Evolutionary conservation across 495 filamentous ascomycete genomes (phyloP).

Genomic region (Hyaloscypha hepaticicola): DNA sequence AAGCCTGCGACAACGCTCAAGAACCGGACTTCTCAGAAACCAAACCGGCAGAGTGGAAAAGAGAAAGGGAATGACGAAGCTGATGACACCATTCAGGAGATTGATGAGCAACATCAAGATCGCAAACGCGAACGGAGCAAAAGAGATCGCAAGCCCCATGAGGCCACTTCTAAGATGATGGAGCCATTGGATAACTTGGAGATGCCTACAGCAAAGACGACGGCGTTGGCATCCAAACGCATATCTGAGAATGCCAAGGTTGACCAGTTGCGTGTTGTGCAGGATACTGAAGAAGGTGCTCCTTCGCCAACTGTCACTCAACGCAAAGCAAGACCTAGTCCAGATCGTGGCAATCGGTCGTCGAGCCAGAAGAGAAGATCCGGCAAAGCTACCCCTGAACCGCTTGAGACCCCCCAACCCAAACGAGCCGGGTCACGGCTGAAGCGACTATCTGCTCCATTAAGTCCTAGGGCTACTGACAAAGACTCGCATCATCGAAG

Average conservation of each 20-base stretch:
- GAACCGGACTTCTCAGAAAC: slow-evolving; percentile 26
- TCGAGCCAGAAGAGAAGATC: slow-evolving; percentile 39
- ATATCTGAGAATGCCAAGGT: slow-evolving; percentile 21
- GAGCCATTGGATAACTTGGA: slow-evolving; percentile 33
- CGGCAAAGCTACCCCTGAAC: slow-evolving; percentile 43
- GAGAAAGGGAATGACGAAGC: slow-evolving; percentile 35
- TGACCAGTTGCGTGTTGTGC: slow-evolving; percentile 11
- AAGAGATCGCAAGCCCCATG: slow-evolving; percentile 34
- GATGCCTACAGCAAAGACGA: slow-evolving; percentile 17
- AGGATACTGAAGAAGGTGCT: slow-evolving; percentile 58
- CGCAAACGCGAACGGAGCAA: slow-evolving; percentile 21
- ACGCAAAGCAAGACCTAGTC: slow-evolving; percentile 48
- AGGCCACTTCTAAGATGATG: slow-evolving; percentile 37
- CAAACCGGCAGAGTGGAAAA: slow-evolving; percentile 28
- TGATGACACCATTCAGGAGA: slow-evolving; percentile 27
- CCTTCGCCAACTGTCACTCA: slow-evolving; percentile 67
- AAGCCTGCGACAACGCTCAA: slow-evolving; percentile 43
- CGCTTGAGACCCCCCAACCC: slow-evolving; percentile 24
- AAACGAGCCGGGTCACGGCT: slow-evolving; percentile 49
- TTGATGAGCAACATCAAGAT: slow-evolving; percentile 18
- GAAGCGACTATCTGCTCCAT: slow-evolving; percentile 47
- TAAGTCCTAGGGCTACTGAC: slow-evolving; percentile 38
- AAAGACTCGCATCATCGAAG: slow-evolving; percentile 34
- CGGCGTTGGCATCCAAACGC: slow-evolving; percentile 10
- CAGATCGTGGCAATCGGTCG: slow-evolving; percentile 36